Conservation (phyloP, 495 filamentous ascomycete genomes). For the Xylaria acuta region DNA sequence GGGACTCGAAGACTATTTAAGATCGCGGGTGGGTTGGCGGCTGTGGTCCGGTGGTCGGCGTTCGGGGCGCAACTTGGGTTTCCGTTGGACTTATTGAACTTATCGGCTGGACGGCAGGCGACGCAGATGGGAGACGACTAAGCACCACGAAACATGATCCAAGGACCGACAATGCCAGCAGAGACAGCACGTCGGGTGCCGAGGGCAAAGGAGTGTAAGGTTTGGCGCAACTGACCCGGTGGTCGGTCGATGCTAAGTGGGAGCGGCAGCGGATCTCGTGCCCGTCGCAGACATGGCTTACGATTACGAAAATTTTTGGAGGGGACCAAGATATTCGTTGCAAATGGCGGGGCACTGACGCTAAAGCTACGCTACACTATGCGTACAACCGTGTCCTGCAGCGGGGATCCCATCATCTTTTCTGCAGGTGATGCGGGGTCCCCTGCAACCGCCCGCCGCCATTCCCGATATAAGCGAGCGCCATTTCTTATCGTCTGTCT, state of each 20-base stretch:
- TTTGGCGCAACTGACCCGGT: slow-evolving; percentile 18
- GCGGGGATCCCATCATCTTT: slow-evolving; percentile 7
- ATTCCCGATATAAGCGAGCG: neutral
- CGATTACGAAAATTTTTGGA: slow-evolving; percentile 23
- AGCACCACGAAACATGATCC: neutral
- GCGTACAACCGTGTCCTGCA: neutral
- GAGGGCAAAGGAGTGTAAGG: neutral
- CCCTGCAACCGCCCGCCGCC: slow-evolving; percentile 9
- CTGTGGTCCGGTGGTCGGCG: slow-evolving; percentile 15
- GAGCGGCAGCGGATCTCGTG: neutral
- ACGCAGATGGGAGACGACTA: neutral
- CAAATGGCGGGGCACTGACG: slow-evolving; percentile 15
- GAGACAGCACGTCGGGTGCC: neutral
- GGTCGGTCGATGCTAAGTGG: slow-evolving; percentile 12
- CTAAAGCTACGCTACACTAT: neutral
- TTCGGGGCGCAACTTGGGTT: neutral
- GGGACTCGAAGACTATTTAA: neutral
- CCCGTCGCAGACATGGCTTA: neutral
- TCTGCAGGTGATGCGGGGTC: slow-evolving; percentile 22
- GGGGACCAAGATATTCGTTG: slow-evolving; percentile 22
- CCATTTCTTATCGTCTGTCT: neutral
- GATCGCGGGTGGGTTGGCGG: neutral
- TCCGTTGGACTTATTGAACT: neutral
- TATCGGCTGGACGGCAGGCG: too few species aligned
- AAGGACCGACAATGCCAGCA: neutral